Evolutionary conservation across 2,329 filamentous ascomycete species (phyloP).

Genomic region (Xylaria digitata): DNA sequence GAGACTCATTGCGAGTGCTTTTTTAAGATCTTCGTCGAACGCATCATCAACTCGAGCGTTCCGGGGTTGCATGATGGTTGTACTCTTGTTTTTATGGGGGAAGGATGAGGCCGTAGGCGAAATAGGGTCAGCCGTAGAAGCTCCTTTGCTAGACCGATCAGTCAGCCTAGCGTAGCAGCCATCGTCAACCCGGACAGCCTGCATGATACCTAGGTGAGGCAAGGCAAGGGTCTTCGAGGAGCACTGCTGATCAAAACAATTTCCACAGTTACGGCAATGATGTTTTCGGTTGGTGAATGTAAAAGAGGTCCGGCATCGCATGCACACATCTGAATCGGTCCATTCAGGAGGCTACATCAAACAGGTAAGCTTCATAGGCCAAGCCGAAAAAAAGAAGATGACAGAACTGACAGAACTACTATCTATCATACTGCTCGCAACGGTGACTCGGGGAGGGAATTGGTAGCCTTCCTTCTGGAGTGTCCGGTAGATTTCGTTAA

Average conservation of each 20-base stretch:
- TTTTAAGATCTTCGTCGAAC: slow-evolving; percentile 95
- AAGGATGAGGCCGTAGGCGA: slow-evolving; percentile 58
- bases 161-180: slow-evolving; percentile 92
- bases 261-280: slow-evolving; percentile 97
- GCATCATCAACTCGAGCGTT: slow-evolving; percentile 87
- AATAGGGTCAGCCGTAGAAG: slow-evolving; percentile 53
- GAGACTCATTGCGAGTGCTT: slow-evolving; percentile 93
- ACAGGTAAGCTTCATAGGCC: slow-evolving; percentile 37
- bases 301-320: slow-evolving; percentile 95
- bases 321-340: slow-evolving; percentile 97
- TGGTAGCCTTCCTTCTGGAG: slow-evolving; percentile 87
- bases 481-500: slow-evolving; percentile 85
- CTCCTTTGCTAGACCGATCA: slow-evolving; percentile 70
- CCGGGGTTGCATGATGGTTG: slow-evolving; percentile 83
- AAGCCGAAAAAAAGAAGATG: neutral
- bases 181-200: slow-evolving; percentile 93
- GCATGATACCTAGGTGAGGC: slow-evolving; percentile 90
- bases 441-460: slow-evolving; percentile 86
- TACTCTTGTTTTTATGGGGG: slow-evolving; percentile 72
- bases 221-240: slow-evolving; percentile 89
- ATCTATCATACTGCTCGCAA: slow-evolving; percentile 97
- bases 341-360: slow-evolving; percentile 86
- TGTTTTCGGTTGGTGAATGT: slow-evolving; percentile 99
- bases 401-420: slow-evolving; percentile 82
- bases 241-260: slow-evolving; percentile 95